Evolutionary conservation across 148 eudicot species (phyloP), one percentile per base, ranked within the genome.

Genomic region (Nyssa sinensis): DNA sequence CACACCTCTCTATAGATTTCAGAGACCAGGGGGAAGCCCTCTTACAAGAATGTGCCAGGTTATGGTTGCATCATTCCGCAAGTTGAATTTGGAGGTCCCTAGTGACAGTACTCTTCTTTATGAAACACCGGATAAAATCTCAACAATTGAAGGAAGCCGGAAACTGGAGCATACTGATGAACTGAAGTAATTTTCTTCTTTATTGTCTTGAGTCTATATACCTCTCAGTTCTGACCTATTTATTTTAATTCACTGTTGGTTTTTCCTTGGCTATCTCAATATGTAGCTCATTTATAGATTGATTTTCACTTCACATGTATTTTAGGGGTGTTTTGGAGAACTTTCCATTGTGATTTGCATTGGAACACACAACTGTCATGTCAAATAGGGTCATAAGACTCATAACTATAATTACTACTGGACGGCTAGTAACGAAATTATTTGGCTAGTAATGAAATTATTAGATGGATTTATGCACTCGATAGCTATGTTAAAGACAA

Each of bases 11-110:
- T 90, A 86, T 71, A 88, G 94, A 74, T 84, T 90, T 84, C 91
- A 86, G 75, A 86, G 51, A 77, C 90, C 92, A 10, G 86, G 90
- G 59, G 90, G 92, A 65, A 90, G 92, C 77, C 92, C 92, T 24
- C 67, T 88, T 39, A 90, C 90, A 47, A 78, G 90, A 80, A 84
- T 90, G 75, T 86, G 86, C 62, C 90, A 88, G 66, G 92, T 90
- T 77, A 35, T 86, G 76, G 85, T 86, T 75, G 92, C 90, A 30
- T 86, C 86, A 1, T 78, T 82, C 29, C 77, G 53, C 30, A 90
- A 90, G 77, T 78, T 81, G 74, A 81, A 67, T 63, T 10, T 86
- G 68, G 65, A 70, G 31, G 75, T 86, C 62, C 90, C 90, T 55
- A 65, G 2, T 58, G 88, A 90, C 64, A 73, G 78, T 69, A 70